Evolutionary conservation across 2,329 filamentous ascomycete species (phyloP).

Genomic region (Tolypocladium capitatum): DNA sequence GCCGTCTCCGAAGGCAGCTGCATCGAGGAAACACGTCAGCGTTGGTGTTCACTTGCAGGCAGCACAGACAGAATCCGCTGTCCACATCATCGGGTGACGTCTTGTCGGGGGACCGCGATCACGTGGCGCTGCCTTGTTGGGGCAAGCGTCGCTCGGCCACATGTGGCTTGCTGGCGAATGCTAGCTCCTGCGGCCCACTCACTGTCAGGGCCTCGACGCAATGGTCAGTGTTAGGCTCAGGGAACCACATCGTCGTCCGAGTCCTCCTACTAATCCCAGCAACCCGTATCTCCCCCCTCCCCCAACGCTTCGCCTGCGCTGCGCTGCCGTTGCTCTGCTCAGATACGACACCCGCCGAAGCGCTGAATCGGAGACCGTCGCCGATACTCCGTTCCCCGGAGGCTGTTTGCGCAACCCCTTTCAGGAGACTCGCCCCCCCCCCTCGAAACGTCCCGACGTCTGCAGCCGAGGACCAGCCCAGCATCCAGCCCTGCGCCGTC

Average conservation of each 20-base stretch:
- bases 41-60: background rate
- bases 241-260: slow-evolving; percentile 17
- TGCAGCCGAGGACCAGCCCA: background rate
- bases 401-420: background rate
- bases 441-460: background rate
- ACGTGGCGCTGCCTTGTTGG: background rate
- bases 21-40: background rate
- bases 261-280: slow-evolving; percentile 17
- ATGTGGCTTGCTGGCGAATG: slow-evolving; percentile 1
- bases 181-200: background rate
- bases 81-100: slow-evolving; percentile 7
- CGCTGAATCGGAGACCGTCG: background rate
- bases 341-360: background rate
- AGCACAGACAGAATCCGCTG: background rate
- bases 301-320: slow-evolving; percentile 1
- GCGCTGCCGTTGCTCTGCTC: background rate
- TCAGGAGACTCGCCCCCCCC: background rate
- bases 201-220: slow-evolving; percentile 7
- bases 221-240: slow-evolving; percentile 16
- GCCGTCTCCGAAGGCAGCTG: background rate
- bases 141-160: slow-evolving; percentile 2
- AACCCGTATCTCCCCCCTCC: slow-evolving; percentile 5
- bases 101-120: slow-evolving; percentile 1
- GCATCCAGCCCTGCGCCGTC: background rate
- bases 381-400: background rate